Evolutionary conservation across 176 grass and related monocot species (phyloP).

Genomic region (Raddia distichophylla): DNA sequence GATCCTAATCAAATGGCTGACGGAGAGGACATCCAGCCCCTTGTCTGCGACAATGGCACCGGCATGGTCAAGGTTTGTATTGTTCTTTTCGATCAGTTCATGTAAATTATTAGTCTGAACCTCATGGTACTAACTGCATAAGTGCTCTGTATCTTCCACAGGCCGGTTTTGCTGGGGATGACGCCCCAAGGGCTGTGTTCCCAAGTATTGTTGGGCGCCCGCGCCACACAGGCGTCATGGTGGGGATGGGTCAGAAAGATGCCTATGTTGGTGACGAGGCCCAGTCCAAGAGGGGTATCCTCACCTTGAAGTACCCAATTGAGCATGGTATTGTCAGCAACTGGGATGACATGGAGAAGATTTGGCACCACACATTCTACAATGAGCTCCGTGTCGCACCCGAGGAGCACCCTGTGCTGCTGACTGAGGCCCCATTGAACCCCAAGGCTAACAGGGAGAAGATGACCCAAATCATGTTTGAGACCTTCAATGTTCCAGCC

Average conservation of each 20-base stretch:
- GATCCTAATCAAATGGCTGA: conserved; percentile 49
- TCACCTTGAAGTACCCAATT: conserved; percentile 51
- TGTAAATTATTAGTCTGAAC: neutral
- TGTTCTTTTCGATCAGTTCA: neutral
- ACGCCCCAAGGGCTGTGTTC: conserved; percentile 56
- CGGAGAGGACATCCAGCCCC: conserved; percentile 59
- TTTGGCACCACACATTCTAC: conserved; percentile 59
- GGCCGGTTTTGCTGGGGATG: conserved; percentile 56
- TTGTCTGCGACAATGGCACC: conserved; percentile 60
- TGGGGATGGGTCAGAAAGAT: conserved; percentile 57
- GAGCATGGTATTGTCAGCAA: conserved; percentile 57
- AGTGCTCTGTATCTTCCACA: neutral
- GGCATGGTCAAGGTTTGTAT: conserved; percentile 59
- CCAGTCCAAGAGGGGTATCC: conserved; percentile 55
- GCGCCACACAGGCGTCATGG: conserved; percentile 50
- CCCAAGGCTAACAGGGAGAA: conserved; percentile 60
- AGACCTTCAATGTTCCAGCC: conserved; percentile 48
- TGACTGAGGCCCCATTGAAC: conserved; percentile 47
- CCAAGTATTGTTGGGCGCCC: conserved; percentile 52
- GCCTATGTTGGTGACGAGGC: conserved; percentile 54
- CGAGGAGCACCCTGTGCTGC: conserved; percentile 53
- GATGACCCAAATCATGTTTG: conserved; percentile 62
- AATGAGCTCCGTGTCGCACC: conserved; percentile 50
- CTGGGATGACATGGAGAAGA: conserved; percentile 64
- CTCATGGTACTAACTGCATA: neutral